Base-by-base conservation (phyloP, 257 asterid species). In the Handroanthus guayacan region DNA sequence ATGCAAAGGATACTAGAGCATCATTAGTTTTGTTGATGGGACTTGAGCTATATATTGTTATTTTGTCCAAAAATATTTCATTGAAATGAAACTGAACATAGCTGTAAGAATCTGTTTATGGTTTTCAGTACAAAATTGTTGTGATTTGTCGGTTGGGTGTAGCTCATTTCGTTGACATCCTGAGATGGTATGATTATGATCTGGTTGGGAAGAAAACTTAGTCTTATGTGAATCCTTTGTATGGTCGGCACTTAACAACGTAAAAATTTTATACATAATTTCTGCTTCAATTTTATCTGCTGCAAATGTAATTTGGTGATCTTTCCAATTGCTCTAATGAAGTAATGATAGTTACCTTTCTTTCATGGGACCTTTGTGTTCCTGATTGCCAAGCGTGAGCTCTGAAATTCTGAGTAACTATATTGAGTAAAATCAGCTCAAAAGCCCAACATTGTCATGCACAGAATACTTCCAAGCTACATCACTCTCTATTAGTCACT, bases 1-100 rank as follows among this genome's bases (percentile, higher is more conserved):
- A 18, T 60, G 56, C 38, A 54, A 47, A 76, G 41, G 48, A 41
- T 68, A 58, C 57, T 41, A 58, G 70, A 48, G 66, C 38, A 20
- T 51, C 55, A 17, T 62, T 79, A 38, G 60, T 75, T 72, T 45
- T 41, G 18, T 74, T 34, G 52, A 16, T 67, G 44, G 62, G 67
- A 80, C 51, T 76, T 76, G 78, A 71, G 71, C 57, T 79, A 62
- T 64, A 70, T 41, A 39, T 34, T 20, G 34, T 66, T 62, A 41
- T 55, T 51, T 51, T 47, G 13, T 63, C 77, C 11, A 13, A 38
- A 37, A 31, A 18, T 25, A 2, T 11, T 71, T 48, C 31, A 69
- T 10, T 47, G 11, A 13, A 9, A 8, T 63, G 51, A 72, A 71
- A 66, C 69, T 62, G 45, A 55, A 25, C 44, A 43, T 20, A 48